Evolutionary conservation across 768 basidiomycete genomes (phyloP), one percentile per base, ranked within the genome.

Genomic region (Amanita rimosa): DNA sequence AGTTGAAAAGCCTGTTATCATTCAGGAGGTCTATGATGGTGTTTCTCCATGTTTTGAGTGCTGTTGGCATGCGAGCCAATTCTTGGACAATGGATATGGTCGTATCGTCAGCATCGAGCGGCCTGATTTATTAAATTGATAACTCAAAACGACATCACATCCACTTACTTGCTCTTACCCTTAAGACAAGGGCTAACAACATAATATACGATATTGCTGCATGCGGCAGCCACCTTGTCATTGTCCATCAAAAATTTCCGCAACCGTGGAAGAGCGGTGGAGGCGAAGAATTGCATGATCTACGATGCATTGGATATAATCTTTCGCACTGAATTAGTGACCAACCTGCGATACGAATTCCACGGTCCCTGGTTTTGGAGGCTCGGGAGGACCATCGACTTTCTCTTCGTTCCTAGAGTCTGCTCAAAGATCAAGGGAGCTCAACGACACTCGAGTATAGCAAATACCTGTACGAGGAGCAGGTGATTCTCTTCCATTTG

Each of bases 1-100:
- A 83, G 58, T 83, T 87, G 71, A 99, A 99, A 55, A 98, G 75
- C 40, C 90, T 76, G 54, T 75, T 79, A 62, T 99, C 96, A 57
- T 79, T 83, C 52, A 98, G 71, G 1, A 87, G 75, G 36, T 99
- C 96, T 1, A 72, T 63, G 10, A 98, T 81, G 8, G 82, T 80
- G 0, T 76, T 67, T 45, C 83, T 75, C 96, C 96, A 99, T 6
- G 85, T 76, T 59, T 91, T 96, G 51, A 85, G 63, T 3, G 88
- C 78, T 4, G 78, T 71, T 6, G 87, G 83, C 45, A 93, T 75
- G 51, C 73, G 79, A 3, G 86, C 74, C 78, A 97, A 83, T 59
- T 90, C 90, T 29, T 71, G 63, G 16, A 97, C 65, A 7, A 94
- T 80, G 2, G 76, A 69, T 4, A 92, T 67, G 6, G 88, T 70